Percentiles rank a stretch among this genome's conserved stretches.
phyloP scores from a whole-genome alignment of 441 rosid genomes.

The Raphanus hybrid region DNA sequence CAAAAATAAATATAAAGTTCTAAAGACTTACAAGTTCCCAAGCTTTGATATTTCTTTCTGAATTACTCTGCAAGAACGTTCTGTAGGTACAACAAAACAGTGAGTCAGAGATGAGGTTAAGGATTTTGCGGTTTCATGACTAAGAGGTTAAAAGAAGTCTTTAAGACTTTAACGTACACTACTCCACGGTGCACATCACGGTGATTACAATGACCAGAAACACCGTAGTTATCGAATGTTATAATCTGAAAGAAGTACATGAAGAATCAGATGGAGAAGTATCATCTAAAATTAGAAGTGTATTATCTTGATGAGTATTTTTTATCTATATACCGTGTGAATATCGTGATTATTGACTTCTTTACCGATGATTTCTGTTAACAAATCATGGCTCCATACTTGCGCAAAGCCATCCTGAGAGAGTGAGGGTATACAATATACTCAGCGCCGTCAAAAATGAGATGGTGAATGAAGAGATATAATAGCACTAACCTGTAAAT shows the following conservation, averaged over 20 bases:
- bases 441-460: neutral
- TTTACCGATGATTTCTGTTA: conserved; percentile 60
- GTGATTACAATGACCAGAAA: conserved; percentile 90
- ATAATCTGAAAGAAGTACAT: conserved; percentile 55
- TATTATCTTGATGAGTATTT: neutral
- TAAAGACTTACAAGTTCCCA: conserved; percentile 74
- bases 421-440: conserved; percentile 10
- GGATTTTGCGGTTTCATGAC: neutral
- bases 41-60: conserved; percentile 60
- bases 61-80: conserved; percentile 49
- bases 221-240: conserved; percentile 77
- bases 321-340: conserved; percentile 47
- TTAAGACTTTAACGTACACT: conserved; percentile 46
- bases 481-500: conserved; percentile 60
- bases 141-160: conserved; percentile 8
- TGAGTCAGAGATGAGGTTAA: conserved; percentile 1
- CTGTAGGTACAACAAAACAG: conserved; percentile 49
- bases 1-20: neutral
- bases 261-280: neutral
- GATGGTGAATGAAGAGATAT: conserved; percentile 18
- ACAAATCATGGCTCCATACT: conserved; percentile 66
- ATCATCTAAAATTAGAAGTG: neutral
- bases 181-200: conserved; percentile 71
- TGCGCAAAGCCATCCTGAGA: conserved; percentile 83
- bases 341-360: conserved; percentile 56